Evolutionary conservation across 1,139 yeast species (phyloP).

Genomic region (Debaryomyces udenii): DNA sequence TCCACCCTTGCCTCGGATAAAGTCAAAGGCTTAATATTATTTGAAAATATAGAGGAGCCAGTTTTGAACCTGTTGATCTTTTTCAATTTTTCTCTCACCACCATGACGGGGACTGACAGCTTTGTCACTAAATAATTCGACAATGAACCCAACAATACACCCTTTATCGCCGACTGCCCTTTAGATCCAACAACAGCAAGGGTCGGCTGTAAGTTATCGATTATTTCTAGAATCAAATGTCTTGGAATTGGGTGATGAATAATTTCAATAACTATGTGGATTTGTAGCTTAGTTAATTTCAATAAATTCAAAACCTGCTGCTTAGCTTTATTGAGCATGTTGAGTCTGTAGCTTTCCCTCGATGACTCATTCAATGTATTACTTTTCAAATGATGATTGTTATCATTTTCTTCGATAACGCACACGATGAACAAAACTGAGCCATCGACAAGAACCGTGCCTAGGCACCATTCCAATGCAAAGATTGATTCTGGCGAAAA

Average conservation of each 20-base stretch:
- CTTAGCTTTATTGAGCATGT: conserved; percentile 64
- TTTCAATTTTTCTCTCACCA: conserved; percentile 80
- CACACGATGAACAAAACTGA: conserved; percentile 80
- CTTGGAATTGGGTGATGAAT: conserved; percentile 87
- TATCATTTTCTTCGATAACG: conserved; percentile 71
- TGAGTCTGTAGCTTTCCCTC: conserved; percentile 53
- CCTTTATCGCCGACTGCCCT: conserved; percentile 75
- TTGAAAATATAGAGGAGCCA: conserved; percentile 50
- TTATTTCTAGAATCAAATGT: conserved; percentile 79
- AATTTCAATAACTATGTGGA: conserved; percentile 75
- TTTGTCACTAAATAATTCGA: conserved; percentile 77
- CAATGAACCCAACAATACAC: conserved; percentile 74
- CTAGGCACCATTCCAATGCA: conserved; percentile 89
- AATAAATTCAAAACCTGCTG: conserved; percentile 60
- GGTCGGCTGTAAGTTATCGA: conserved; percentile 81
- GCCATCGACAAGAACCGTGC: conserved; percentile 83
- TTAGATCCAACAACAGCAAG: conserved; percentile 82
- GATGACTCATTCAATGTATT: conserved; percentile 44
- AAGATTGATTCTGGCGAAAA: conserved; percentile 82
- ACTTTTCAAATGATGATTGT: conserved; percentile 47
- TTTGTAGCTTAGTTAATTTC: conserved; percentile 71
- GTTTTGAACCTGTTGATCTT: conserved; percentile 65
- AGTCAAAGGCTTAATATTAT: conserved; percentile 52
- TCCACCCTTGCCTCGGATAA: conserved; percentile 54
- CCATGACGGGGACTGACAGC: conserved; percentile 87